Evolutionary conservation across 192 early-diverging fungal species (phyloP), one percentile per base, ranked within the genome.

Genomic region (Coemansia aciculifera): DNA sequence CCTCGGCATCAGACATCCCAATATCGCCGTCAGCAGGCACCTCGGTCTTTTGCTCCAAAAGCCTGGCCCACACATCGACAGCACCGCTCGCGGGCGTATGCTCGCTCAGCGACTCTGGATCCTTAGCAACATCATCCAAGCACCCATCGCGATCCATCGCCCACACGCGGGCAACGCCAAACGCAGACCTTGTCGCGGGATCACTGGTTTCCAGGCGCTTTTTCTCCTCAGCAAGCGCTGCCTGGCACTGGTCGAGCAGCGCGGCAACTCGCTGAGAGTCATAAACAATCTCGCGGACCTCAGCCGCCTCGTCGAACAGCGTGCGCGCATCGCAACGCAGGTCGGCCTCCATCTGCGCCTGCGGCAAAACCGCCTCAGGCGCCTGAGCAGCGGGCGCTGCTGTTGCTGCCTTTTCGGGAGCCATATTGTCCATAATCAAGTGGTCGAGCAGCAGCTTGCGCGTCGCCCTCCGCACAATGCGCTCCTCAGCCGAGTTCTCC

Each of bases 401-500:
- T 27, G 38, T 21, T 11, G 19, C 19, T 1, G 38, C 17, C 56
- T 36, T 15, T 29, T 62, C 93, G 90, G 98, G 95, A 63, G 88
- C 89, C 72, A 94, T 70, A n/a, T 17, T 57, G 29, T 15, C 54
- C 15, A 99, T 98, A 64, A 99, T 91, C 65, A 90, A 89, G 76
- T 98, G 96, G 79, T 97, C 95, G 5, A 99, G 84, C 2, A 97
- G 91, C 90, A 98, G 96, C 79, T 99, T 99, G 63, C 93, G 86
- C 67, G 96, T 98, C 2, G 95, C 96, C 7, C 93, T 86, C 67
- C 95, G 93, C 46, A 98, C 85, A 52, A 99, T 95, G 31, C 96
- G 91, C 78, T 99, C 96, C 71, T 99, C 98, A 63, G 96, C 96
- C 0, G 95, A 93, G 56, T 92, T 95, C 69, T 96, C 92, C 36